Evolutionary conservation across 106 monocot genomes (phyloP).

Genomic region (Triglochin maritima): DNA sequence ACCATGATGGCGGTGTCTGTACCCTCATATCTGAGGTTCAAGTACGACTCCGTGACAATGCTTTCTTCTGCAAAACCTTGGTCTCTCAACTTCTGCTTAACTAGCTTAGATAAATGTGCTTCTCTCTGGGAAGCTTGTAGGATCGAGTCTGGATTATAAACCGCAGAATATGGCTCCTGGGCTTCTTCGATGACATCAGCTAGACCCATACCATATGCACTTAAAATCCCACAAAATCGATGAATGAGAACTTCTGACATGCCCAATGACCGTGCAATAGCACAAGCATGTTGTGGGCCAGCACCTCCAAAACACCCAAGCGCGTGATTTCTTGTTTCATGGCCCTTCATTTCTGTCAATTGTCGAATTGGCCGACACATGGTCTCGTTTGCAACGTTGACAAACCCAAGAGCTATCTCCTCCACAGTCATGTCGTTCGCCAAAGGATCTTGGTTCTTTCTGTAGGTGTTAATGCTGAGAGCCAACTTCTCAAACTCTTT

Average conservation of each 20-base stretch:
- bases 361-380: constrained; percentile 96
- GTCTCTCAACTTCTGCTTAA: constrained; percentile 47
- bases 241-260: constrained; percentile 89
- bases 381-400: constrained; percentile 91
- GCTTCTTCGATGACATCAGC: constrained; percentile 91
- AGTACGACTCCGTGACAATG: constrained; percentile 61
- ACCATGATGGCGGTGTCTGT: constrained; percentile 98
- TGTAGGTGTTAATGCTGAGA: constrained; percentile 51
- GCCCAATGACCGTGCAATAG: constrained; percentile 74
- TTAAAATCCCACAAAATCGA: constrained; percentile 88
- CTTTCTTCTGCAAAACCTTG: constrained; percentile 76
- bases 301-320: constrained; percentile 98
- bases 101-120: constrained; percentile 30
- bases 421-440: constrained; percentile 71
- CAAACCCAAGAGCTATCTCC: constrained; percentile 87
- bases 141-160: constrained; percentile 38
- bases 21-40: constrained; percentile 91
- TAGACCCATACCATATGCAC: constrained; percentile 96
- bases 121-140: constrained; percentile 56
- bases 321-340: constrained; percentile 86
- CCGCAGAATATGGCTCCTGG: constrained; percentile 77
- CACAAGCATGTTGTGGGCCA: constrained; percentile 93
- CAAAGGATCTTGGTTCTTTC: constrained; percentile 45
- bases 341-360: constrained; percentile 97
- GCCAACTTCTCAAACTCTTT: constrained; percentile 60